These are phyloP conservation scores for Ehretia macrophylla DNA, from an alignment of 257 asterid species.

Conservation along the genomic window DNA sequence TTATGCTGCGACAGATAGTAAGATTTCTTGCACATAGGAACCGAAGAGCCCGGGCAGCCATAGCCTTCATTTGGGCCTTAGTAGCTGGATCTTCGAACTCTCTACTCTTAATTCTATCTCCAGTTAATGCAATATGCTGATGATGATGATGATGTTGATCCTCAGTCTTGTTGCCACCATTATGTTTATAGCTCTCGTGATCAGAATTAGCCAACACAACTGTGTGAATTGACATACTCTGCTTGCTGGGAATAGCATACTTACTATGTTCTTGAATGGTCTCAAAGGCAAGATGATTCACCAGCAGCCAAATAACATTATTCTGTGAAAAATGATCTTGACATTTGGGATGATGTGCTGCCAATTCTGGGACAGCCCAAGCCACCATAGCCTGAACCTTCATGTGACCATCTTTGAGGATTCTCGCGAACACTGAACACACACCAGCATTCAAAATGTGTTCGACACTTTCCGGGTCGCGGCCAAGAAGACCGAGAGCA, in stretches of 20 bases:
- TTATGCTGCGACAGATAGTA: constrained; percentile 41
- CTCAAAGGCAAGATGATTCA: constrained; percentile 8
- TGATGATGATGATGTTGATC: constrained; percentile 11
- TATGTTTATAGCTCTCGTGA: not conserved
- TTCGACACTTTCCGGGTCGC: constrained; percentile 9
- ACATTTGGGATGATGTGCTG: constrained; percentile 4
- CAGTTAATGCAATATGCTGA: constrained; percentile 28
- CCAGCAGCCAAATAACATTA: constrained; percentile 3
- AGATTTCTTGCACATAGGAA: constrained; percentile 54
- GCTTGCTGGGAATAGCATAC: constrained; percentile 7
- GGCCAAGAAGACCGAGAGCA: constrained; percentile 3
- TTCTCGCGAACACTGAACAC: constrained; percentile 5
- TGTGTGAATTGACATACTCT: not conserved
- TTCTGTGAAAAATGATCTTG: constrained; percentile 10
- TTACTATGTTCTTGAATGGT: constrained; percentile 12
- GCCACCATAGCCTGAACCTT: constrained; percentile 9
- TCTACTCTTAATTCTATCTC: constrained; percentile 47
- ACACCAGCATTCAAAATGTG: constrained; percentile 6
- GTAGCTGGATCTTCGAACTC: constrained; percentile 48
- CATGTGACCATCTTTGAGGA: constrained; percentile 10
- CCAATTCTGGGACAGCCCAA: constrained; percentile 10
- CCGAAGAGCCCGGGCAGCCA: constrained; percentile 59
- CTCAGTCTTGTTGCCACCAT: not conserved
- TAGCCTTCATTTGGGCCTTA: constrained; percentile 51
- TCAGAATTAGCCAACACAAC: not conserved